Base-by-base conservation (phyloP, 2,329 filamentous ascomycete species). In the Penicillium sp. region DNA sequence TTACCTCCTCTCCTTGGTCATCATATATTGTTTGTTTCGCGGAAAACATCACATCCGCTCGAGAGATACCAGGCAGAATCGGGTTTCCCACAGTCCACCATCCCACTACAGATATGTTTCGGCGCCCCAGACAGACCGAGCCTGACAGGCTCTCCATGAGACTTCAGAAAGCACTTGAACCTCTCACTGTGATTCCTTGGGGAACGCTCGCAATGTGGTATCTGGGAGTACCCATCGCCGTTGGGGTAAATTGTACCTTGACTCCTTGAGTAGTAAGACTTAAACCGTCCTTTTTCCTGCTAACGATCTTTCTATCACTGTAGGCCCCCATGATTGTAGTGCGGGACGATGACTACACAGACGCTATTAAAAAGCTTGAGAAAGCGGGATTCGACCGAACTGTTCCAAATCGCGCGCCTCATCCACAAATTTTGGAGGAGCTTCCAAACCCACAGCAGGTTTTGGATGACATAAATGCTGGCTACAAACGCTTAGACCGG, bases 111-210 rank as follows among this genome's bases (percentile, higher is more conserved):
- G 34, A 13, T 36, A 36, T 36, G 10, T 36, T 36, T 22, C 22
- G 34, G 18, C 52, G 54, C 53, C 35, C 46, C 42, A 58, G 58
- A 56, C 41, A 56, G 50, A 60, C 54, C 43, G 41, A 58, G 52
- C 55, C 61, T n/a, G 58, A 63, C 33, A 41, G 41, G 39, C 9
- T 58, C 34, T 54, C 55, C 25, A 41, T 46, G 10, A 49, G 41
- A 49, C 41, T 62, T 13, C 41, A 45, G 41, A 40, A 46, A 45
- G 52, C 52, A 50, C 59, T 64, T 52, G 28, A 56, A 49, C 58
- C 59, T 50, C 52, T 64, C 38, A 22, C 42, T 25, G 52, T 61
- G 18, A 36, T 52, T 50, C 44, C 56, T 34, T 62, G 56, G 61
- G 59, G 57, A 39, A 12, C 50, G 22, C 38, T 57, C 11, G 61